Conservation (phyloP, 352 stramenopile genomes). For the Blastocystis sp. region DNA sequence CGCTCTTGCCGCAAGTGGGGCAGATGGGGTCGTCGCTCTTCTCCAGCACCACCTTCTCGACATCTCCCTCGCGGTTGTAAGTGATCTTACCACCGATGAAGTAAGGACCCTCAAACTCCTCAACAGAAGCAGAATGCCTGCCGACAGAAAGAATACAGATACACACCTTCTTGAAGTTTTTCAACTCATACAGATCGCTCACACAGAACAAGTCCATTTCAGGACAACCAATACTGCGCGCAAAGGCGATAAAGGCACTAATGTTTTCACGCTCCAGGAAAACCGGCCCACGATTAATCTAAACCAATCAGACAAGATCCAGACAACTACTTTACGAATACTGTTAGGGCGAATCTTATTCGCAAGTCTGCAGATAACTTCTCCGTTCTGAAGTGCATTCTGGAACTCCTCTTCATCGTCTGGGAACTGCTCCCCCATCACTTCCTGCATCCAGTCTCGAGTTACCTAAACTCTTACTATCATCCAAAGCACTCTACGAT, state of each 20-base stretch:
- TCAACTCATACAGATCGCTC: constrained; percentile 58
- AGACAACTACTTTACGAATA: neutral
- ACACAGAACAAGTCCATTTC: constrained; percentile 57
- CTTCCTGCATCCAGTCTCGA: constrained; percentile 52
- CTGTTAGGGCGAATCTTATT: constrained; percentile 44
- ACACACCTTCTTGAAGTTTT: constrained; percentile 60
- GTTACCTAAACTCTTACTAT: neutral
- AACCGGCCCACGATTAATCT: constrained; percentile 28
- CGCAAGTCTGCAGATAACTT: constrained; percentile 7
- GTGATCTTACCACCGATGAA: constrained; percentile 39
- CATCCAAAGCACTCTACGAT: neutral
- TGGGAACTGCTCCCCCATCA: constrained; percentile 41
- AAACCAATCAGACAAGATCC: neutral
- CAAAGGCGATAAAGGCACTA: constrained; percentile 19
- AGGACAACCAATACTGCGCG: constrained; percentile 14
- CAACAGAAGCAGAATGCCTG: neutral
- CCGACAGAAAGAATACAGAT: constrained; percentile 35
- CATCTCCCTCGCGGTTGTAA: neutral
- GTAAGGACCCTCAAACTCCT: constrained; percentile 40
- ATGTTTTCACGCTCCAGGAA: constrained; percentile 52
- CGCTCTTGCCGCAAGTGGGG: constrained; percentile 14
- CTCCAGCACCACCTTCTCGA: neutral
- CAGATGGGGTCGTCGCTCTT: neutral
- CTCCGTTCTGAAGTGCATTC: constrained; percentile 38
- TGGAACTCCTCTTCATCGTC: constrained; percentile 50